These are phyloP conservation scores for Clarireedia homoeocarpa DNA, from an alignment of 2,329 filamentous ascomycete species.

Conservation along the genomic window DNA sequence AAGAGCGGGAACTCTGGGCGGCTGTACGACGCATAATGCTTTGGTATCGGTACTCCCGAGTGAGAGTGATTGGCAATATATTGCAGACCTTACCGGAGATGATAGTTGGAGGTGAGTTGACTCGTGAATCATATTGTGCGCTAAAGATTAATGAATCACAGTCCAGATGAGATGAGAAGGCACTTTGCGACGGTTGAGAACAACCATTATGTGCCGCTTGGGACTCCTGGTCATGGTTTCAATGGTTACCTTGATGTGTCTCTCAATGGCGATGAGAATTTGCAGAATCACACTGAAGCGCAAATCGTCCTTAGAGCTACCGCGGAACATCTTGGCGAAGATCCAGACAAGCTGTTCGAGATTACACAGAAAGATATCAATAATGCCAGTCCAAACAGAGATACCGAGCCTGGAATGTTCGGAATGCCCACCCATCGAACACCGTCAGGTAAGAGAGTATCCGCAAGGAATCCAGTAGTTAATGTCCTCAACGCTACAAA, in stretches of 20 bases:
- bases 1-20: conserved; percentile 25
- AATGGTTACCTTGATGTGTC: conserved; percentile 25
- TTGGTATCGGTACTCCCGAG: conserved; percentile 13
- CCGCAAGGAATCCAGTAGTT: neutral
- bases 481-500: neutral
- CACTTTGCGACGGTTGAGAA: conserved; percentile 37
- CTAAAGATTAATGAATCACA: neutral
- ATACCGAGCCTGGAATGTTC: neutral
- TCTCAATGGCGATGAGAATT: neutral
- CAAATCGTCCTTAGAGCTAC: neutral
- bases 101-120: conserved; percentile 12
- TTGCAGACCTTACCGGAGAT: conserved; percentile 19
- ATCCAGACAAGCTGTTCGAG: neutral
- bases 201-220: conserved; percentile 34
- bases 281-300: neutral
- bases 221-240: conserved; percentile 19
- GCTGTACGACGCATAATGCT: conserved; percentile 21
- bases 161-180: conserved; percentile 32
- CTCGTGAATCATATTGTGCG: neutral
- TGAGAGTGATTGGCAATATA: conserved; percentile 18
- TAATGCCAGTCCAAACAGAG: neutral
- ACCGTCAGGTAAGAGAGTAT: neutral
- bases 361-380: neutral
- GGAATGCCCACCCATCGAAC: neutral
- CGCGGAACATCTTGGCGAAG: neutral